Conservation (phyloP, 2,329 filamentous ascomycete species). For the Phaeosphaeria sp. region DNA sequence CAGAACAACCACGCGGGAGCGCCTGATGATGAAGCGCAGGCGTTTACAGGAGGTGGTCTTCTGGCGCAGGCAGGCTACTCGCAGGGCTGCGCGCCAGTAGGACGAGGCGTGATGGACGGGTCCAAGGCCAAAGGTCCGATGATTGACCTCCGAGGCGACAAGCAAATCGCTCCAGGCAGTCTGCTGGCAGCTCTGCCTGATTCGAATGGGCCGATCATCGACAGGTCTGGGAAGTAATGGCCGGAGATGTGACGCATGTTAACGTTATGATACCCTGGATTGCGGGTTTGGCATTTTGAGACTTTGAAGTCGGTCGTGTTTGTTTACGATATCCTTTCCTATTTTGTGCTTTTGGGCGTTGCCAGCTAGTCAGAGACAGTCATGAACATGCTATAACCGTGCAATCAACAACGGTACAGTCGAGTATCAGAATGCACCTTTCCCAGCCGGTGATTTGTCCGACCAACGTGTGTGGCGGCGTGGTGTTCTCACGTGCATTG, state of each 20-base stretch:
- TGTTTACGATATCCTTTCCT: background rate
- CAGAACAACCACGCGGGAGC: slow-evolving; percentile 40
- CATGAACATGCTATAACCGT: background rate
- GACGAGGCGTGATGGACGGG: slow-evolving; percentile 55
- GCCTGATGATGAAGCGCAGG: slow-evolving; percentile 41
- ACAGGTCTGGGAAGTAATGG: slow-evolving; percentile 38
- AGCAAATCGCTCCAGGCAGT: slow-evolving; percentile 55
- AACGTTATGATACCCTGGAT: slow-evolving; percentile 7
- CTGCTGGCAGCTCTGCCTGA: slow-evolving; percentile 54
- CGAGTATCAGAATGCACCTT: too few relatives aligned
- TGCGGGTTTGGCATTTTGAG: background rate
- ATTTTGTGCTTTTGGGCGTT: background rate
- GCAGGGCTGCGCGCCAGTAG: slow-evolving; percentile 47
- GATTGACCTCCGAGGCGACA: slow-evolving; percentile 51
- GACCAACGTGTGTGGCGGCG: background rate
- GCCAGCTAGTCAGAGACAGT: background rate
- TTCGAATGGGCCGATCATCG: slow-evolving; percentile 44
- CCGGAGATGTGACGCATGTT: background rate
- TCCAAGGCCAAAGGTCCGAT: slow-evolving; percentile 53
- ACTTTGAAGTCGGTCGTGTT: background rate
- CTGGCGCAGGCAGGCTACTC: slow-evolving; percentile 50
- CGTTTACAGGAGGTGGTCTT: slow-evolving; percentile 55
- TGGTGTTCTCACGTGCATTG: slow-evolving; percentile 1
- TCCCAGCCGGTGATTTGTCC: slow-evolving; percentile 4
- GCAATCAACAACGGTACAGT: background rate